Evolutionary conservation across 345 rosid species (phyloP).

Genomic region (Salix udensis): DNA sequence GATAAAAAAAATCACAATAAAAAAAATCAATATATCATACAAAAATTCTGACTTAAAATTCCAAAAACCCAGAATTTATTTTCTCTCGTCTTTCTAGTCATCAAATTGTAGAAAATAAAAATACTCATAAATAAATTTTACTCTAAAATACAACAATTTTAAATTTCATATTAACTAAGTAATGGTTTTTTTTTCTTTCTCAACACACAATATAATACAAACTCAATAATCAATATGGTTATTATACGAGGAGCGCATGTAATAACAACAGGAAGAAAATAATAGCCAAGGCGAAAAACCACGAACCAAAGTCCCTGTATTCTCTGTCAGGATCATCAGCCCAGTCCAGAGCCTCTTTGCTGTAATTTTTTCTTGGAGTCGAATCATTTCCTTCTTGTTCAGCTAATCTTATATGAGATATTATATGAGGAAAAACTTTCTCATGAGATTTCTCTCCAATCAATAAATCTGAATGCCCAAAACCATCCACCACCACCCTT

Average conservation of each 20-base stretch:
- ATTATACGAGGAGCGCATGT: background rate
- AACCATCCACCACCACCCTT: constrained; percentile 41
- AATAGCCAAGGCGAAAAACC: constrained; percentile 16
- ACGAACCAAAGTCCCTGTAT: constrained; percentile 13
- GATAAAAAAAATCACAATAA: too few relatives aligned
- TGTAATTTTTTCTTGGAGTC: constrained; percentile 8
- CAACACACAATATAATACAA: too few relatives aligned
- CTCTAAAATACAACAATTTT: too few relatives aligned
- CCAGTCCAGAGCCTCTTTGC: constrained; percentile 33
- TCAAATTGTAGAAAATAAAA: too few relatives aligned
- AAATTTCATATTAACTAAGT: too few relatives aligned
- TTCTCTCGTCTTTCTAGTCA: too few relatives aligned
- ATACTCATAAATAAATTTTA: too few relatives aligned
- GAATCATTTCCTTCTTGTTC: constrained; percentile 22
- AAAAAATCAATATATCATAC: too few relatives aligned
- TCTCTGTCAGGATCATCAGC: constrained; percentile 28
- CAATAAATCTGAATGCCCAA: constrained; percentile 42
- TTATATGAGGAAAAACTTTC: constrained; percentile 40
- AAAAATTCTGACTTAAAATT: too few relatives aligned
- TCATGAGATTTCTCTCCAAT: constrained; percentile 37
- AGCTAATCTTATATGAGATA: constrained; percentile 32
- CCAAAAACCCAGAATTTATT: too few relatives aligned
- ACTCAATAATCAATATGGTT: too few relatives aligned
- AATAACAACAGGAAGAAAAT: background rate
- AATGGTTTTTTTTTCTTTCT: too few relatives aligned